Percentiles rank a stretch among this genome's conserved stretches.
Conservation (phyloP, 139 green algal genomes). For the Chlorella sp. region DNA sequence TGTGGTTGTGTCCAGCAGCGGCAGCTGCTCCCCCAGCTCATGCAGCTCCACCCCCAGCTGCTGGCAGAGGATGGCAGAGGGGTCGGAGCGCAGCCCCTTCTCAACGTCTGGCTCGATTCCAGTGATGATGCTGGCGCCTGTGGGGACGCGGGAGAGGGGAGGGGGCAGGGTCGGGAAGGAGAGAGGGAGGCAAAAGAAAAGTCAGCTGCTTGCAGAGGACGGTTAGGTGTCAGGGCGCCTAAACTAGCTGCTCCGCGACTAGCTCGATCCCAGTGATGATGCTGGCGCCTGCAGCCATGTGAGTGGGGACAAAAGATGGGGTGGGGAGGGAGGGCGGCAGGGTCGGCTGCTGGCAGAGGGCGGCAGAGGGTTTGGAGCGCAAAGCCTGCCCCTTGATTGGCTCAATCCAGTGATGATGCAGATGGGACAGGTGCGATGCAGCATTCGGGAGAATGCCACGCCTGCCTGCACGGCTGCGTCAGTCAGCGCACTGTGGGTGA, state of each 20-base stretch:
- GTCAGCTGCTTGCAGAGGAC: neutral
- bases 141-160: no score
- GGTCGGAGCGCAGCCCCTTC: constrained; percentile 64
- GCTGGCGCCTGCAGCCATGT: no score
- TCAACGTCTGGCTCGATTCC: constrained; percentile 50
- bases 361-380: no score
- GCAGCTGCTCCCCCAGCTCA: constrained; percentile 57
- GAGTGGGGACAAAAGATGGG: no score
- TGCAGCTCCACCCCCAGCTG: constrained; percentile 75
- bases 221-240: neutral
- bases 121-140: constrained; percentile 89
- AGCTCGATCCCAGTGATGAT: neutral
- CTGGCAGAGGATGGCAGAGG: constrained; percentile 61
- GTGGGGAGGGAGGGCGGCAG: no score
- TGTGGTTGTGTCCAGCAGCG: constrained; percentile 70
- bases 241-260: neutral
- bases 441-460: no score
- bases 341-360: no score
- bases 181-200: neutral
- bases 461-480: no score
- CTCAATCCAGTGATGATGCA: no score
- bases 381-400: no score
- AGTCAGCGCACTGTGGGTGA: no score
- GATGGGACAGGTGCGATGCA: no score
- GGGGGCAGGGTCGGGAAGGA: neutral